Evolutionary conservation across 1,284 basidiomycete species (phyloP).

Genomic region (Spongiforma sp.): DNA sequence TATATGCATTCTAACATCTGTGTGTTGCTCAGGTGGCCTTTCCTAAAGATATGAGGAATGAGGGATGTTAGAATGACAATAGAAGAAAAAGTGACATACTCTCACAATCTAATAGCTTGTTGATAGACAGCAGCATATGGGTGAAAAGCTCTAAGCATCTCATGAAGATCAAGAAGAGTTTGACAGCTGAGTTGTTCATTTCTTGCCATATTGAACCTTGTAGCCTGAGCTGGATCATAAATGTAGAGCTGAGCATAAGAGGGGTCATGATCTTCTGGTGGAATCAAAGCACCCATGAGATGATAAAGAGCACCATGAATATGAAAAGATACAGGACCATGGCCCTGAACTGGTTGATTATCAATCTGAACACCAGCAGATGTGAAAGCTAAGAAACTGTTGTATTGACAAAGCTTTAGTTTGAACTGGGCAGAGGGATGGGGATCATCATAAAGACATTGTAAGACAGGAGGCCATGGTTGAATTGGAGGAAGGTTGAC

Average conservation of each 20-base stretch:
- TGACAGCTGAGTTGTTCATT: background rate
- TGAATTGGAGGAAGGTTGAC: background rate
- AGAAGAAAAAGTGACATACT: background rate
- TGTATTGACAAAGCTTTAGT: slow-evolving; percentile 35
- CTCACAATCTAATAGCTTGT: slow-evolving; percentile 37
- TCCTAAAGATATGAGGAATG: background rate
- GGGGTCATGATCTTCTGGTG: background rate
- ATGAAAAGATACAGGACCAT: slow-evolving; percentile 39
- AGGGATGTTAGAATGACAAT: background rate
- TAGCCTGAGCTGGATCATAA: background rate
- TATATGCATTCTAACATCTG: background rate
- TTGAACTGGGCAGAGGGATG: background rate
- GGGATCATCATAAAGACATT: background rate
- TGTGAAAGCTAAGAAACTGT: slow-evolving; percentile 45
- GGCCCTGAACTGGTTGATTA: slow-evolving; percentile 31
- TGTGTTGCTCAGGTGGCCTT: slow-evolving; percentile 10
- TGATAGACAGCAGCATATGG: slow-evolving; percentile 36
- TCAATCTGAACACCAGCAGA: slow-evolving; percentile 42
- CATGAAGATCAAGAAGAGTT: slow-evolving; percentile 25
- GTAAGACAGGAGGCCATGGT: background rate
- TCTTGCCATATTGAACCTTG: background rate
- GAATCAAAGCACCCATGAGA: background rate
- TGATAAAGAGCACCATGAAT: background rate
- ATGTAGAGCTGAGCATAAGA: background rate
- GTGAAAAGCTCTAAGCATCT: slow-evolving; percentile 31